Evolutionary conservation across 164 flowering plant genomes (phyloP), one percentile per base, ranked within the genome.

Genomic region (Cinnamomum micranthum): DNA sequence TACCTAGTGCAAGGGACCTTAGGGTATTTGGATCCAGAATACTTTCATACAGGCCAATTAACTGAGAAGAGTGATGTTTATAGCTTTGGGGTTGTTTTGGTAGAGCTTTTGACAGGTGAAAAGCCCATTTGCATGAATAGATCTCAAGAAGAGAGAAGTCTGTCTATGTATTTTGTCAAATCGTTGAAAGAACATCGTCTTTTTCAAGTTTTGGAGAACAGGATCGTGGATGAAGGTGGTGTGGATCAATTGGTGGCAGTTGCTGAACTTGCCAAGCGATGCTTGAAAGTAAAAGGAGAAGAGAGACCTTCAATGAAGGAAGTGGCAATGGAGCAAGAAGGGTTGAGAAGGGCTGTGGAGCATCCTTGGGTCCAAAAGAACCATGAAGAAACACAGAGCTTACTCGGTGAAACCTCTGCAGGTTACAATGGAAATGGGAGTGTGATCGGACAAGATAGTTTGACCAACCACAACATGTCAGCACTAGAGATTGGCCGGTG

Each of bases 251-350:
- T 55, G 22, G 6, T 72, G 67, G 81, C 75, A 19, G 81, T 88
- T 50, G 51, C 75, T 6, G 86, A 84, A 74, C 83, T 88, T 35
- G 90, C 89, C 23, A 75, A 84, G 68, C 74, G 83, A 2, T 88
- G 91, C 71, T 58, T 86, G 73, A 77, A 77, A 68, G 87, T 84
- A 76, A 90, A 80, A 85, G 84, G 85, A 65, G 84, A 64, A 11
- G 87, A 90, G 15, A 85, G 91, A 77, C 90, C 91, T 33, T 10
- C 71, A 76, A 90, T 90, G 91, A 90, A 76, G 73, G 87, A 83
- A 73, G 87, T 87, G 60, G 87, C 79, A 70, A 81, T 77, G 77
- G 80, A 83, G 73, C 85, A 87, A 15, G 79, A 88, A 20, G 69
- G 69, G 47, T 0, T 67, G 47, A 67, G 47, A 5, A 25, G 13